Evolutionary conservation across 2,329 filamentous ascomycete genomes (phyloP).

Genomic region (Alternaria sp.): DNA sequence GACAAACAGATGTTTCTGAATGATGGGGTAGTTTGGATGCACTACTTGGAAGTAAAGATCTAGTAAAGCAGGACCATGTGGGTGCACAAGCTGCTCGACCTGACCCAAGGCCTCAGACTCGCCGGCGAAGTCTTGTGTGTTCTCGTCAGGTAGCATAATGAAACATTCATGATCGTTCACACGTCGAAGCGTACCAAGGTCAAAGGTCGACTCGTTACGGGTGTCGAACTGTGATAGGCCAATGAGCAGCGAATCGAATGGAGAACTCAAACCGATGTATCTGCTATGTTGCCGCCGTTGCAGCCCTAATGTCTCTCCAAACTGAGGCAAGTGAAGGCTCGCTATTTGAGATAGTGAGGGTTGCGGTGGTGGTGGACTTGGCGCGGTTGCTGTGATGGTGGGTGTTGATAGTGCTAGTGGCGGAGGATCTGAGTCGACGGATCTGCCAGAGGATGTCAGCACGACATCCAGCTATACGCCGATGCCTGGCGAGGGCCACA

Average conservation of each 20-base stretch:
- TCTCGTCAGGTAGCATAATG: slow-evolving; percentile 76
- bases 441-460: slow-evolving; percentile 41
- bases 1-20: slow-evolving; percentile 80
- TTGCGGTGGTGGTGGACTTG: slow-evolving; percentile 44
- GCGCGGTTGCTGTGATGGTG: slow-evolving; percentile 49
- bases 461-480: slow-evolving; percentile 9
- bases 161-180: slow-evolving; percentile 81
- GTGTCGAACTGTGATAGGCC: slow-evolving; percentile 81
- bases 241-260: slow-evolving; percentile 83
- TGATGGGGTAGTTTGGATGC: slow-evolving; percentile 80
- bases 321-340: slow-evolving; percentile 42
- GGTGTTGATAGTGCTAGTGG: slow-evolving; percentile 49
- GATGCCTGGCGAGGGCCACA: neutral
- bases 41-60: slow-evolving; percentile 82
- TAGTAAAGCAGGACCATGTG: slow-evolving; percentile 77
- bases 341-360: slow-evolving; percentile 36
- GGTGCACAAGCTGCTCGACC: slow-evolving; percentile 76
- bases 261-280: slow-evolving; percentile 82
- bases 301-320: slow-evolving; percentile 67
- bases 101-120: slow-evolving; percentile 71
- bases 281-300: slow-evolving; percentile 80
- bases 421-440: slow-evolving; percentile 49
- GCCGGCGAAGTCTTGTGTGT: slow-evolving; percentile 74
- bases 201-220: slow-evolving; percentile 78
- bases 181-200: slow-evolving; percentile 68